Evolutionary conservation across 345 rosid species (phyloP).

Genomic region (Hypericum androsaemum): DNA sequence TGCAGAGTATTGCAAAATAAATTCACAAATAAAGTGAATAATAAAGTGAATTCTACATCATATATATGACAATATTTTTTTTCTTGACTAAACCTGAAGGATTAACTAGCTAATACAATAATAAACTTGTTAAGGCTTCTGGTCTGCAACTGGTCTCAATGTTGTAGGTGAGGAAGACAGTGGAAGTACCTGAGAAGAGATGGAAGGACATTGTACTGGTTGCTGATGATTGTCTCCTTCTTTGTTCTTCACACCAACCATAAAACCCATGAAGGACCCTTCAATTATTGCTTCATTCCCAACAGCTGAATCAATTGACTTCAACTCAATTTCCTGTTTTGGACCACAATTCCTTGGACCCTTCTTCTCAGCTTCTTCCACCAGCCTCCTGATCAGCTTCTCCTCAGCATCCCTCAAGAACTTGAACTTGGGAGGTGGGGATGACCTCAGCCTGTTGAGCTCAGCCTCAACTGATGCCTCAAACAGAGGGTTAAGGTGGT

Average conservation of each 20-base stretch:
- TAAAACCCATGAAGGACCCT: conserved; percentile 54
- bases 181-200: conserved; percentile 59
- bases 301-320: conserved; percentile 11
- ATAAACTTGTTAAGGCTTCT: conserved; percentile 10
- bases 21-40: conserved; percentile 15
- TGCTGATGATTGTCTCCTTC: conserved; percentile 23
- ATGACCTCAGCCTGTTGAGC: conserved; percentile 38
- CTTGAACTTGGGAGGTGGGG: conserved; percentile 96
- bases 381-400: conserved; percentile 50
- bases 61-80: too few relatives aligned
- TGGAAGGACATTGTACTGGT: conserved; percentile 28
- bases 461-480: conserved; percentile 52
- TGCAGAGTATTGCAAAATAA: conserved; percentile 6
- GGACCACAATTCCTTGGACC: conserved; percentile 15
- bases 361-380: conserved; percentile 44
- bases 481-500: conserved; percentile 72
- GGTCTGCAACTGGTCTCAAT: conserved; percentile 26
- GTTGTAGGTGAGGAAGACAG: conserved; percentile 48
- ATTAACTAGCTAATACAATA: too few relatives aligned
- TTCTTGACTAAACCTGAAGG: too few relatives aligned
- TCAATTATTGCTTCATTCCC: conserved; percentile 10
- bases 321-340: conserved; percentile 19
- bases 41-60: neutral
- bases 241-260: conserved; percentile 32
- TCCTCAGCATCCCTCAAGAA: conserved; percentile 93